A percentile compares a stretch with the other conserved stretches of the same genome.
These are phyloP conservation scores for Apiospora rasikravindrae DNA, from an alignment of 2,329 filamentous ascomycete species.

Conservation along the genomic window DNA sequence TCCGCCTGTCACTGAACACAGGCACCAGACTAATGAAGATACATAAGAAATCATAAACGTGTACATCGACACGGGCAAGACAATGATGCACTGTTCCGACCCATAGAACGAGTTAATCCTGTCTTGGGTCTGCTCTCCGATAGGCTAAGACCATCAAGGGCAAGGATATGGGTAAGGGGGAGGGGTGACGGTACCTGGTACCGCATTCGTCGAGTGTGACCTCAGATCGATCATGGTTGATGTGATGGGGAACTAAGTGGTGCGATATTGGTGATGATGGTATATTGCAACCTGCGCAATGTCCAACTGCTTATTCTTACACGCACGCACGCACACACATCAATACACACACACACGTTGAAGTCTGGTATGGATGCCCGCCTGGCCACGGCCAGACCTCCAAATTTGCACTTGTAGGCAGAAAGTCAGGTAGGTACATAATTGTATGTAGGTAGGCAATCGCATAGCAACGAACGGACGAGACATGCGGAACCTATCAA, in stretches of 20 bases:
- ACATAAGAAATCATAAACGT: background rate
- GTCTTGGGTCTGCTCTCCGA: slow-evolving; percentile 10
- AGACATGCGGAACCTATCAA: slow-evolving; percentile 13
- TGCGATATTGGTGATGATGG: slow-evolving; percentile 12
- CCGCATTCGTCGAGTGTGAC: slow-evolving; percentile 9
- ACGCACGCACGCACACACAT: background rate
- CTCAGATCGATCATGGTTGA: slow-evolving; percentile 16
- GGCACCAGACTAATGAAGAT: background rate
- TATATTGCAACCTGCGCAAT: slow-evolving; percentile 14
- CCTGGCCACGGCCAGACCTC: background rate
- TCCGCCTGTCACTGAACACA: background rate
- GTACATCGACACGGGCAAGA: background rate
- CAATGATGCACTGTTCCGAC: background rate
- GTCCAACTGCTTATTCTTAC: slow-evolving; percentile 16
- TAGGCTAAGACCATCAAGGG: background rate
- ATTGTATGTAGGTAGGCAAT: background rate
- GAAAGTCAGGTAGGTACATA: too few species aligned
- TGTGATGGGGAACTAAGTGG: slow-evolving; percentile 10
- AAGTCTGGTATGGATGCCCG: background rate
- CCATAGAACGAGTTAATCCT: slow-evolving; percentile 5
- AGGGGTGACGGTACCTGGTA: background rate
- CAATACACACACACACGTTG: background rate
- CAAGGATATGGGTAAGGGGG: slow-evolving; percentile 4
- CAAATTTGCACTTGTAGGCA: background rate
- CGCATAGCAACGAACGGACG: background rate